These are phyloP conservation scores for Keithomyces neogunnii DNA, from an alignment of 2,329 filamentous ascomycete species.

Conservation along the genomic window DNA sequence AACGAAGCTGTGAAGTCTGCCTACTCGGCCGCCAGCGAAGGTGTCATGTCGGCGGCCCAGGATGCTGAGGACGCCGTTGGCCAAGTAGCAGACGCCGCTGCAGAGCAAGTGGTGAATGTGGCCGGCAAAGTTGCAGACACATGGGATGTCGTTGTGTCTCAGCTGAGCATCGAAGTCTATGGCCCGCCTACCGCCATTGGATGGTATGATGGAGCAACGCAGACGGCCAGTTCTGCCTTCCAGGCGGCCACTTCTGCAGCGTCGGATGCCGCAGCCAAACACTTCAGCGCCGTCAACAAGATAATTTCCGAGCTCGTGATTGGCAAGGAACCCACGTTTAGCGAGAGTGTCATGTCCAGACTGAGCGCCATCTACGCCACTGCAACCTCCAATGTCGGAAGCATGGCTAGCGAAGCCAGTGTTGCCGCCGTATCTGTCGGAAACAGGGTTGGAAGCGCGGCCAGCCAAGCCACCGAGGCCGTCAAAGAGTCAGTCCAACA, in stretches of 20 bases:
- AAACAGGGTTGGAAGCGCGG: slow-evolving; percentile 27
- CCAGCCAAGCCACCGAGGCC: slow-evolving; percentile 31
- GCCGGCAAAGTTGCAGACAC: slow-evolving; percentile 29
- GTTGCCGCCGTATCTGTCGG: slow-evolving; percentile 24
- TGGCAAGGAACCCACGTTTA: slow-evolving; percentile 74
- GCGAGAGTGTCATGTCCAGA: slow-evolving; percentile 67
- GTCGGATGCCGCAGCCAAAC: slow-evolving; percentile 47
- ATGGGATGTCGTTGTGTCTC: slow-evolving; percentile 41
- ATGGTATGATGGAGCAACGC: slow-evolving; percentile 41
- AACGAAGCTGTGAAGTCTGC: slow-evolving; percentile 44
- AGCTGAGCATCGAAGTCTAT: slow-evolving; percentile 62
- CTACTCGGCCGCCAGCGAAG: slow-evolving; percentile 35
- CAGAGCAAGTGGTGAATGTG: slow-evolving; percentile 27
- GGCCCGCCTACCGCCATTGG: slow-evolving; percentile 53
- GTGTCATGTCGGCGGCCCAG: slow-evolving; percentile 28
- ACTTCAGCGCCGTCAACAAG: slow-evolving; percentile 62
- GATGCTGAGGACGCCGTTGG: slow-evolving; percentile 29
- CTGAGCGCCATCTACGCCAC: slow-evolving; percentile 66
- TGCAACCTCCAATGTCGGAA: slow-evolving; percentile 47
- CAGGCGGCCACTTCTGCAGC: slow-evolving; percentile 47
- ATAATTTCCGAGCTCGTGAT: slow-evolving; percentile 68
- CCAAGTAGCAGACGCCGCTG: slow-evolving; percentile 36
- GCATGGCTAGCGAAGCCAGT: slow-evolving; percentile 26
- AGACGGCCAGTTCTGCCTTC: slow-evolving; percentile 46
- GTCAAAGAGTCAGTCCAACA: slow-evolving; percentile 30